phyloP scores from a whole-genome alignment of 805 yeast genomes.

The Nakazawaea peltata region DNA sequence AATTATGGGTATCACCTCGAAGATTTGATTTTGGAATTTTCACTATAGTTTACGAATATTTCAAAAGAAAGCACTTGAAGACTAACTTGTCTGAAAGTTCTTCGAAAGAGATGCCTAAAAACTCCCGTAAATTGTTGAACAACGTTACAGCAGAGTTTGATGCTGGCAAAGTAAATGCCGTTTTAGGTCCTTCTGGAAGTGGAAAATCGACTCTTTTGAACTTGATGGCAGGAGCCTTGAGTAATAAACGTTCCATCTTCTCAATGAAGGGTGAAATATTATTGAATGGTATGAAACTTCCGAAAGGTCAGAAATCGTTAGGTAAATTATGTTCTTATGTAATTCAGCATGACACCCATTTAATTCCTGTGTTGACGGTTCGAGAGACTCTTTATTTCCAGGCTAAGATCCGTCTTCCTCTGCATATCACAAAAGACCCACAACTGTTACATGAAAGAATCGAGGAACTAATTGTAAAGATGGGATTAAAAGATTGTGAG shows the following conservation, averaged over 20 bases:
- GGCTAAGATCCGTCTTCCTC: slow-evolving; percentile 58
- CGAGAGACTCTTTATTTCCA: slow-evolving; percentile 68
- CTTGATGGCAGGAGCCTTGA: slow-evolving; percentile 51
- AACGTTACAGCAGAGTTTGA: slow-evolving; percentile 42
- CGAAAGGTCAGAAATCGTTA: slow-evolving; percentile 19
- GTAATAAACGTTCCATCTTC: slow-evolving; percentile 17
- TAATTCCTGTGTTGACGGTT: slow-evolving; percentile 67
- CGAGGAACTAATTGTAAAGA: slow-evolving; percentile 49
- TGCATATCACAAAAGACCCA: slow-evolving; percentile 21
- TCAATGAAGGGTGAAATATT: slow-evolving; percentile 30
- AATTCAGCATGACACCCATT: slow-evolving; percentile 70
- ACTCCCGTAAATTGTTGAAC: slow-evolving; percentile 29
- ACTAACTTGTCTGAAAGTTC: slow-evolving; percentile 5
- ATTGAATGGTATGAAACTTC: slow-evolving; percentile 31
- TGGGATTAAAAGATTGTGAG: slow-evolving; percentile 70
- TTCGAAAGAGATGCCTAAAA: slow-evolving; percentile 5
- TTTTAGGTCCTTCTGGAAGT: slow-evolving; percentile 78
- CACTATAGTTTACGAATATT: slow-evolving; percentile 5
- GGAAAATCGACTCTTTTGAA: slow-evolving; percentile 69
- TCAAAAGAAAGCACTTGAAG: slow-evolving; percentile 7
- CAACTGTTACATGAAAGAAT: slow-evolving; percentile 39
- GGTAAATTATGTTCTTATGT: slow-evolving; percentile 61
- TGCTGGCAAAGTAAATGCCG: slow-evolving; percentile 55
- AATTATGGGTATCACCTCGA: slow-evolving; percentile 14
- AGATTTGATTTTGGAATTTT: slow-evolving; percentile 6